Conservation (phyloP, 2,329 filamentous ascomycete genomes). For the Alternaria incomplexa region DNA sequence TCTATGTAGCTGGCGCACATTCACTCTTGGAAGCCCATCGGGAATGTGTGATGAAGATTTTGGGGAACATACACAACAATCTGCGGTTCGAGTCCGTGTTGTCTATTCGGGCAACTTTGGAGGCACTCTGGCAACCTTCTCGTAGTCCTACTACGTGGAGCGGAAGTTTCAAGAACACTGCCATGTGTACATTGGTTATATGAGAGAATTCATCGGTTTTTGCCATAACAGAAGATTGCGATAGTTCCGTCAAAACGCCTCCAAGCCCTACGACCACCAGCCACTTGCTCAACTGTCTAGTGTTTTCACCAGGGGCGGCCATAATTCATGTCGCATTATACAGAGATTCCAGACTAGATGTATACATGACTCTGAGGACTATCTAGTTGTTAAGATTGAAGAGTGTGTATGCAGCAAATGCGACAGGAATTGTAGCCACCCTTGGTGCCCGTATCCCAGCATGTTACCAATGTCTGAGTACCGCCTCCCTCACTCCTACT, state of each 20-base stretch:
- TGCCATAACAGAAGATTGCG: neutral
- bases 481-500: neutral
- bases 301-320: neutral
- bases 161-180: slow-evolving; percentile 6
- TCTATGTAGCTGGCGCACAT: slow-evolving; percentile 21
- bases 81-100: slow-evolving; percentile 18
- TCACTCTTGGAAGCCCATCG: slow-evolving; percentile 5
- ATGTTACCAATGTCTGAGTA: neutral
- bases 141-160: slow-evolving; percentile 6
- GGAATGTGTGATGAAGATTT: slow-evolving; percentile 2
- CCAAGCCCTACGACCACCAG: neutral
- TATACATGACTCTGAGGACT: neutral
- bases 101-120: slow-evolving; percentile 11
- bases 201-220: neutral
- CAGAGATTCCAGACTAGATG: neutral
- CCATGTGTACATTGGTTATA: slow-evolving; percentile 5
- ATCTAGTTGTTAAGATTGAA: neutral
- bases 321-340: neutral
- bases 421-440: neutral
- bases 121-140: slow-evolving; percentile 4
- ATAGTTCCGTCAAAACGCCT: neutral
- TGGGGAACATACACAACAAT: slow-evolving; percentile 14
- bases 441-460: neutral
- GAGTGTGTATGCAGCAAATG: neutral
- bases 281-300: neutral